phyloP scores from a whole-genome alignment of 2,329 filamentous ascomycete species.

The Penicillium paneum region DNA sequence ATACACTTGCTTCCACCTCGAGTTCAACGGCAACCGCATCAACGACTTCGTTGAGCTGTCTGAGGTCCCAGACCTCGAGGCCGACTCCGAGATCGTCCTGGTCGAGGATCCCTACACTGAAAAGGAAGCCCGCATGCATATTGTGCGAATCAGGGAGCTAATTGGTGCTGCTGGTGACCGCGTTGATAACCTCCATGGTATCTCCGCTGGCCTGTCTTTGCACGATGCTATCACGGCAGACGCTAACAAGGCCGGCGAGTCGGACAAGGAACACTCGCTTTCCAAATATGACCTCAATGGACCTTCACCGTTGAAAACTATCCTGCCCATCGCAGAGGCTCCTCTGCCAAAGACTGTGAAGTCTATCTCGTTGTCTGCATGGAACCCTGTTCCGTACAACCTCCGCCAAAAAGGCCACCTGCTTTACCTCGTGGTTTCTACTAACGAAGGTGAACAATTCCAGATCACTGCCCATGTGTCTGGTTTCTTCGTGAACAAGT shows the following conservation, averaged over 20 bases:
- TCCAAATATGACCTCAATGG: conserved; percentile 75
- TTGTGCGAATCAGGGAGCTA: conserved; percentile 85
- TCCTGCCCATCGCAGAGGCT: conserved; percentile 66
- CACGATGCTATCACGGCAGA: conserved; percentile 68
- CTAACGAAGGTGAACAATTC: conserved; percentile 90
- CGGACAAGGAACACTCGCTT: conserved; percentile 54
- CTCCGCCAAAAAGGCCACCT: conserved; percentile 88
- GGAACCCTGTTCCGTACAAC: conserved; percentile 94
- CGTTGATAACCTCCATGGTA: conserved; percentile 80
- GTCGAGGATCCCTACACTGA: conserved; percentile 97
- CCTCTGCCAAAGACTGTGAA: conserved; percentile 86
- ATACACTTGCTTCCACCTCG: conserved; percentile 98
- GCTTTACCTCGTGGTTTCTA: conserved; percentile 83
- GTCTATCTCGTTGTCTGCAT: conserved; percentile 79
- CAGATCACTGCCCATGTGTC: conserved; percentile 92
- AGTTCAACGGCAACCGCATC: conserved; percentile 81
- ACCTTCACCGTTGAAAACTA: conserved; percentile 63
- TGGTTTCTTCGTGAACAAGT: conserved; percentile 97
- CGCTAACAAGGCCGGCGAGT: conserved; percentile 43
- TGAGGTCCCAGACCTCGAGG: conserved; percentile 75
- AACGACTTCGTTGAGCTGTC: conserved; percentile 94
- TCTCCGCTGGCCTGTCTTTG: conserved; percentile 78
- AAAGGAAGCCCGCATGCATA: conserved; percentile 93
- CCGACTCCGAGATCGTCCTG: conserved; percentile 74
- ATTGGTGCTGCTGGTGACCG: conserved; percentile 89